A percentile compares a stretch with the other conserved stretches of the same genome.
These are phyloP conservation scores for Torulaspora globosa DNA, from an alignment of 1,139 yeast genomes.

Conservation along the genomic window DNA sequence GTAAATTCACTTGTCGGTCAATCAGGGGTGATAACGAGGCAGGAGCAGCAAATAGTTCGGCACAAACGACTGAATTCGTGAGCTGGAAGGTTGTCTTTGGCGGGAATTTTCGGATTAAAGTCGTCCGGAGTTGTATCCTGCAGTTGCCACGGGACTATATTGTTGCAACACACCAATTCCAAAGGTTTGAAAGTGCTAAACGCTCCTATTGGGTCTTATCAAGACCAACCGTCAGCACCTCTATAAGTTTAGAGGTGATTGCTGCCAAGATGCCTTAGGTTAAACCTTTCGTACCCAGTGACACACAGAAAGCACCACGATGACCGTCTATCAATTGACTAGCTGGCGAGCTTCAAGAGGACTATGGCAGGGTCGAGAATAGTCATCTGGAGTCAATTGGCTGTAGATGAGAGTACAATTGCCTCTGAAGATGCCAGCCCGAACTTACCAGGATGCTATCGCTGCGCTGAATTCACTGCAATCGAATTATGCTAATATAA, in stretches of 20 bases:
- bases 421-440: conserved; percentile 25
- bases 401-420: conserved; percentile 20
- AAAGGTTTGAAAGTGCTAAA: background rate
- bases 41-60: background rate
- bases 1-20: background rate
- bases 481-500: conserved; percentile 85
- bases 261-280: background rate
- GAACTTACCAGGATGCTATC: conserved; percentile 63
- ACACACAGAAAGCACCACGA: background rate
- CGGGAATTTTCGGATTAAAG: background rate
- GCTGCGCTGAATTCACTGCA: conserved; percentile 80
- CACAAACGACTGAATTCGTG: background rate
- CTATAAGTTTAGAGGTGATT: background rate
- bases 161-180: background rate
- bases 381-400: background rate
- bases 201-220: background rate
- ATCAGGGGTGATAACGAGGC: background rate
- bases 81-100: background rate
- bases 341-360: background rate
- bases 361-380: background rate
- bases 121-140: background rate
- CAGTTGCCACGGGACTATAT: background rate
- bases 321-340: background rate
- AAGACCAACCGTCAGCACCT: background rate
- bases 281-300: background rate